Conservation (phyloP, 2,329 filamentous ascomycete genomes). For the Mariannaea elegans region DNA sequence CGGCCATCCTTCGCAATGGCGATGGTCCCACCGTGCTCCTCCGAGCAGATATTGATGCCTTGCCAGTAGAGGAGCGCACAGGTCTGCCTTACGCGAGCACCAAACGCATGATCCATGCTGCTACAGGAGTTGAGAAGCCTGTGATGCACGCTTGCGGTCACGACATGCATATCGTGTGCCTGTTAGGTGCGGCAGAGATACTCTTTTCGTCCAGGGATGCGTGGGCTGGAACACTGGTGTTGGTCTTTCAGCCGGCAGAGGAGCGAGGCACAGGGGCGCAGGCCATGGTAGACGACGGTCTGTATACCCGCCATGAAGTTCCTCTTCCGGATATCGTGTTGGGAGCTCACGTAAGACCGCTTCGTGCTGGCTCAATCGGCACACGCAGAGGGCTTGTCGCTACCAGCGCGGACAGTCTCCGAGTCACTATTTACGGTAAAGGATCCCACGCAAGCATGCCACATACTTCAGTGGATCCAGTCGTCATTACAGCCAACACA, state of each 20-base stretch:
- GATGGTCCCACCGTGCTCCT: constrained; percentile 63
- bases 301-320: constrained; percentile 39
- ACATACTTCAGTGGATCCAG: constrained; percentile 55
- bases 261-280: constrained; percentile 69
- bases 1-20: constrained; percentile 65
- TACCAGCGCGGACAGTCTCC: constrained; percentile 38
- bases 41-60: constrained; percentile 69
- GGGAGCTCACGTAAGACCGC: constrained; percentile 50
- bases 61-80: constrained; percentile 66
- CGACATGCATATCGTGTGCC: constrained; percentile 68
- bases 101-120: background rate
- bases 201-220: constrained; percentile 52
- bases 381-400: constrained; percentile 38
- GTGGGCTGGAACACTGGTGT: constrained; percentile 71
- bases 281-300: constrained; percentile 49
- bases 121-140: constrained; percentile 46
- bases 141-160: constrained; percentile 77
- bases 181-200: constrained; percentile 64
- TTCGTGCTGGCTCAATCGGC: constrained; percentile 44
- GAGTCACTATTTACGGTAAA: constrained; percentile 46
- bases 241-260: constrained; percentile 74
- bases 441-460: constrained; percentile 55
- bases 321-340: constrained; percentile 47
- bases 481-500: constrained; percentile 52
- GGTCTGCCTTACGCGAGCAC: constrained; percentile 63